Evolutionary conservation across 148 eudicot genomes (phyloP), one percentile per base, ranked within the genome.

Genomic region (Rhododendron ferrugineum): DNA sequence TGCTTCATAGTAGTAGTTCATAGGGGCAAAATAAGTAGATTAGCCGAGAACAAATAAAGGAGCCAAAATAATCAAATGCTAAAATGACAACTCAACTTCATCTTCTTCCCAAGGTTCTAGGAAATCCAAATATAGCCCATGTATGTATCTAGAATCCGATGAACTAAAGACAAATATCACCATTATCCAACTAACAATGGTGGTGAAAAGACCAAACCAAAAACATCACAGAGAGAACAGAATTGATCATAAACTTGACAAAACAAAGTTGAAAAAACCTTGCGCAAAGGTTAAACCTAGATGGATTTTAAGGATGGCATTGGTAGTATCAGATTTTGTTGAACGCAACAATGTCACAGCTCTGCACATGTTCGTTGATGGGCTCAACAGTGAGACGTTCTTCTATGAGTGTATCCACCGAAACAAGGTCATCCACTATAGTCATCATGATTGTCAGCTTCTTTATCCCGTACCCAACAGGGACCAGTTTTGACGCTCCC

Each of bases 331-430:
- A 96, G 78, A 96, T 96, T 87, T 96, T 96, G 98, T 96, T 96
- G 93, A 96, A 96, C 88, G 99, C 99, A 15, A 89, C 96, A 87
- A 96, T 96, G 83, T 96, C 99, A 78, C 99, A 96, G 84, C 98
- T 96, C 91, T 96, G 99, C 83, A 96, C 91, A 76, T 91, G 87
- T 79, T 96, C 99, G 76, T 87, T 95, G 85, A 87, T 84, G 14
- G 99, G 99, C 91, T 96, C 99, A 5, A 78, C 93, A 0, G 92
- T 89, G 62, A 96, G 96, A 50, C 15, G 54, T 72, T 96, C 99
- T 89, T 96, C 99, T 20, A 96, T 91, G 80, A 96, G 91, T 36
- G 84, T 13, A 86, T 96, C 99, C 11, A 95, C 98, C 1, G 99
- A 96, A 18, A 95, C 99, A 34, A 95, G 98, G 88, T 96, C 99